A percentile compares a stretch with the other conserved stretches of the same genome.
Evolutionary conservation across 768 basidiomycete species (phyloP).

Genomic region (Termitomyces sp.): DNA sequence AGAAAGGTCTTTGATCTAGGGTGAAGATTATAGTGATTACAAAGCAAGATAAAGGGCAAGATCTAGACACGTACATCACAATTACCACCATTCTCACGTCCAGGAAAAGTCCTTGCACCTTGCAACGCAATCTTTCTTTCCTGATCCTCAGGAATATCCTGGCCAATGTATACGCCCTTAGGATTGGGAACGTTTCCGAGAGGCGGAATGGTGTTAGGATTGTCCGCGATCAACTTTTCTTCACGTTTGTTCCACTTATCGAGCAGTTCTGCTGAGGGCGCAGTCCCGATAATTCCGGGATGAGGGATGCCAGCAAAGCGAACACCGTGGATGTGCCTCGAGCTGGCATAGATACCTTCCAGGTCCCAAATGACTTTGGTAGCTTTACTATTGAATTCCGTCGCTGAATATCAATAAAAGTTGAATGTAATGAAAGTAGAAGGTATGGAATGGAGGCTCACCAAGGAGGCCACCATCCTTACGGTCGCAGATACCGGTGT

Average conservation of each 20-base stretch:
- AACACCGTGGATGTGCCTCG: conserved; percentile 76
- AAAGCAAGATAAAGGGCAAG: neutral
- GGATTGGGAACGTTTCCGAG: conserved; percentile 66
- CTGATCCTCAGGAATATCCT: conserved; percentile 48
- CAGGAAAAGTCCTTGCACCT: conserved; percentile 73
- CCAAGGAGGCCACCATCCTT: conserved; percentile 72
- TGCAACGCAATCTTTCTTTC: conserved; percentile 54
- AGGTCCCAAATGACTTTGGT: conserved; percentile 84
- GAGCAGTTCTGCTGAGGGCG: conserved; percentile 69
- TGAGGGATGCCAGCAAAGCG: conserved; percentile 77
- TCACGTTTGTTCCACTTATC: conserved; percentile 76
- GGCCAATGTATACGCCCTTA: conserved; percentile 65
- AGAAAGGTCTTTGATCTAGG: conserved; percentile 72
- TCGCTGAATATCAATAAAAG: conserved; percentile 31
- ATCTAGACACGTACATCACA: conserved; percentile 51
- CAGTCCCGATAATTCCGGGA: conserved; percentile 75
- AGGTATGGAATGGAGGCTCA: conserved; percentile 15
- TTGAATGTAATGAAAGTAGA: neutral
- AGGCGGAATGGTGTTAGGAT: conserved; percentile 51
- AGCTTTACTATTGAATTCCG: conserved; percentile 67
- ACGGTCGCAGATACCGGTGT: conserved; percentile 75
- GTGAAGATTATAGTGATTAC: too few relatives aligned
- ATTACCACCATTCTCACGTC: conserved; percentile 78
- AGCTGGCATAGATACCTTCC: conserved; percentile 67
- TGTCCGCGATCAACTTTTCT: conserved; percentile 53